Evolutionary conservation across 2,329 filamentous ascomycete genomes (phyloP).

Genomic region (Zarea fungicola): DNA sequence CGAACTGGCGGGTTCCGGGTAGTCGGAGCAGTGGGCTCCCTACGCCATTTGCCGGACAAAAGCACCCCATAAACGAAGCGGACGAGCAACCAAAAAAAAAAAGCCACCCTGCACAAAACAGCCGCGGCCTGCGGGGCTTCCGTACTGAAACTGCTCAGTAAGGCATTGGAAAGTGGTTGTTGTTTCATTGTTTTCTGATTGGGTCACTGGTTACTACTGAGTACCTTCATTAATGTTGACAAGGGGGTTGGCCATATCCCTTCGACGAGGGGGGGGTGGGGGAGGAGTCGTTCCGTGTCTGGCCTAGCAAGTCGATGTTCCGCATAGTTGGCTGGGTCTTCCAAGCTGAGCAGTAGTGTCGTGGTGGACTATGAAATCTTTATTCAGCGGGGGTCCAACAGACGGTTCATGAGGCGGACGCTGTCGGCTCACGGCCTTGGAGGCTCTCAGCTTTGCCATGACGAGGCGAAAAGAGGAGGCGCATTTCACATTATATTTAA

Average conservation of each 20-base stretch:
- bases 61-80: not conserved
- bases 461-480: constrained; percentile 5
- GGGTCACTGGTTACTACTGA: too few species aligned
- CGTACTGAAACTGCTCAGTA: too few species aligned
- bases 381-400: constrained; percentile 12
- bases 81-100: not conserved
- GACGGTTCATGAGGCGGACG: not conserved
- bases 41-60: constrained; percentile 4
- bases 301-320: constrained; percentile 4
- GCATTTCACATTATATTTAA: not conserved
- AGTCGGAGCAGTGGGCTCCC: constrained; percentile 2
- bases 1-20: not conserved
- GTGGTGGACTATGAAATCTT: constrained; percentile 1
- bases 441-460: constrained; percentile 2
- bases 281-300: not conserved
- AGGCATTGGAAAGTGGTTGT: too few species aligned
- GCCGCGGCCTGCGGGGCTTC: too few species aligned
- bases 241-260: too few species aligned
- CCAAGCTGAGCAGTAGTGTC: not conserved
- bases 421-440: not conserved
- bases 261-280: not conserved
- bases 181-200: too few species aligned
- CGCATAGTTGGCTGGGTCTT: constrained; percentile 7
- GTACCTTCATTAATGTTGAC: too few species aligned
- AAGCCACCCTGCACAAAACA: not conserved